Evolutionary conservation across 164 flowering plant species (phyloP).

Genomic region (Liriodendron chinense): DNA sequence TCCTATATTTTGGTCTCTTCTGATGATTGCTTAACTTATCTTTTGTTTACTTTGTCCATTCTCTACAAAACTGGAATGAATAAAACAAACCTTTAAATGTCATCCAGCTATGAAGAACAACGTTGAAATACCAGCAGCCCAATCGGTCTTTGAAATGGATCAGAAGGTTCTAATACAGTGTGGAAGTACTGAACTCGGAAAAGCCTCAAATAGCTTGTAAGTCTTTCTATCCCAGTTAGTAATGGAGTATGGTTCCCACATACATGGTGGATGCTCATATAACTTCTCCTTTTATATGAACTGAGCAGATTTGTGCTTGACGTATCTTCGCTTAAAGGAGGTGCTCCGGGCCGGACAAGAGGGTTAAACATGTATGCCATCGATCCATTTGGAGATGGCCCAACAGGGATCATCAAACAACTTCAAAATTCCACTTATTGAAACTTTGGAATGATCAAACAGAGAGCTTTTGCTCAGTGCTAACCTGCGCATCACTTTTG

Average conservation of each 20-base stretch:
- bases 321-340: conserved; percentile 72
- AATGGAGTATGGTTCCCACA: too few species aligned
- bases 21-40: not conserved
- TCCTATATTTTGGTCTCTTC: not conserved
- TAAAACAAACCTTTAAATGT: not conserved
- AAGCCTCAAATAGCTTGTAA: conserved; percentile 44
- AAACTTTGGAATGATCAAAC: not conserved
- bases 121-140: conserved; percentile 31
- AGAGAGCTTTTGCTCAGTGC: not conserved
- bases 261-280: too few species aligned
- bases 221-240: conserved; percentile 9
- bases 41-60: not conserved
- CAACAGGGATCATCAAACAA: conserved; percentile 2
- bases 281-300: not conserved
- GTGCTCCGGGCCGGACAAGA: conserved; percentile 89
- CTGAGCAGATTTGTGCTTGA: conserved; percentile 61
- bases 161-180: conserved; percentile 45
- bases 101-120: conserved; percentile 12
- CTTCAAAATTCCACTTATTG: not conserved
- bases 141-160: conserved; percentile 38
- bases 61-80: not conserved
- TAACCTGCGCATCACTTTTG: not conserved
- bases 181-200: conserved; percentile 28
- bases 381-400: conserved; percentile 35
- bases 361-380: conserved; percentile 52